Base-by-base conservation (phyloP, 2,329 filamentous ascomycete genomes). In the Orbilia blumenaviensis region DNA sequence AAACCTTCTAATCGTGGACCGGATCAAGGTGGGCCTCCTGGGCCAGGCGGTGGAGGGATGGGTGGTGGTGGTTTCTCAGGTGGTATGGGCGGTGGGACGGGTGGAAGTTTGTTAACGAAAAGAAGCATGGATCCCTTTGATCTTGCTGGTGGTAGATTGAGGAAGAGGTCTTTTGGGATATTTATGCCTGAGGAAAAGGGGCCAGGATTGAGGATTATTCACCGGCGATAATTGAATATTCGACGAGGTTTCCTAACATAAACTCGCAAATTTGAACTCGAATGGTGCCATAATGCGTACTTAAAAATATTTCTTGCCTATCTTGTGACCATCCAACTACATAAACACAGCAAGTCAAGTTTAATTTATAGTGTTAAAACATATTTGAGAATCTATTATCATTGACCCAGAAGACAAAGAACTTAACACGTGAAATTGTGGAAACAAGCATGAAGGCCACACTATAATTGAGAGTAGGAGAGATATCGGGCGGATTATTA, bases 141-240 rank as follows among this genome's bases (percentile, higher is more conserved):
- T 62, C 44, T 62, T 41, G 69, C 69, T 4, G 69, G 61, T 3
- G 62, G 62, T 6, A 63, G 54, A 21, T 14, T 76, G 64, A 68
- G 58, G 32, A 64, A 76, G 41, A 63, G 67, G 27, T 56, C 48
- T 1, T 46, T 50, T 52, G 67, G 67, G 9, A 16, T 48, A 7
- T 67, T 76, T 25, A 62, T 42, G 44, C 72, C 72, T 1, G 72
- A 69, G 29, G 23, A 58, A 0, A 50, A 4, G 9, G 72, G 72
- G n/a, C 62, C 42, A 14, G 72, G 72, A 0, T 32, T 76, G 29
- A 68, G 64, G n/a, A 44, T 76, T 41, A 52, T 68, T 29, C 67
- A 36, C 7, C 63, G 72, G 27, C 44, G 18, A 10, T 66, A 61
- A 21, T 6, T 42, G 38, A 42, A 42, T 3, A 21, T 7, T 21